These are phyloP conservation scores for Triadica sebifera DNA, from an alignment of 345 rosid genomes.

Conservation along the genomic window DNA sequence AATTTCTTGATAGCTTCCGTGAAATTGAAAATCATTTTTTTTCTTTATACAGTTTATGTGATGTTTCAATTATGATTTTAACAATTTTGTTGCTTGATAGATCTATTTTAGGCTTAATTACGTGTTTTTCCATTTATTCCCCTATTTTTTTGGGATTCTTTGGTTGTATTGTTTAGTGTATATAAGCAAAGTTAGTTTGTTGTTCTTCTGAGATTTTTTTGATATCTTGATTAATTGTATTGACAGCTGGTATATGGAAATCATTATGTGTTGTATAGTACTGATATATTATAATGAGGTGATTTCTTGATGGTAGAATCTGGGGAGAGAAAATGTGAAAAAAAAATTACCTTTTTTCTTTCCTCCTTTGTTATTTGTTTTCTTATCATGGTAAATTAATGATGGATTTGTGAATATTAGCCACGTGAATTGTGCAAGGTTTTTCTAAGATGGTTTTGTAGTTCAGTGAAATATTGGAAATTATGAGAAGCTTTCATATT, in stretches of 20 bases:
- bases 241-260: neutral
- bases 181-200: constrained; percentile 1
- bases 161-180: neutral
- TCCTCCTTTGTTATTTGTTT: neutral
- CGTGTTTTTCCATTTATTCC: neutral
- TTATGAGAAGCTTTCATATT: neutral
- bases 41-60: neutral
- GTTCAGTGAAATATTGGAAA: neutral
- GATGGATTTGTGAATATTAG: neutral
- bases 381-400: neutral
- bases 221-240: constrained; percentile 1
- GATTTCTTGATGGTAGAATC: constrained; percentile 7
- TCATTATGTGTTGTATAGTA: neutral
- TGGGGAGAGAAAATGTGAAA: neutral
- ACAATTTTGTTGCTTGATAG: neutral
- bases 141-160: neutral
- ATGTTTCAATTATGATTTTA: neutral
- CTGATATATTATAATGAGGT: neutral
- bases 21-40: neutral
- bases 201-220: constrained; percentile 1
- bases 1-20: neutral
- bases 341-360: too few relatives aligned
- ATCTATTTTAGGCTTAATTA: constrained; percentile 5
- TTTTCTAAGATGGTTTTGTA: neutral
- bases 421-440: neutral